Base-by-base conservation (phyloP, 2,329 filamentous ascomycete species). In the Beauveria brongniartii region DNA sequence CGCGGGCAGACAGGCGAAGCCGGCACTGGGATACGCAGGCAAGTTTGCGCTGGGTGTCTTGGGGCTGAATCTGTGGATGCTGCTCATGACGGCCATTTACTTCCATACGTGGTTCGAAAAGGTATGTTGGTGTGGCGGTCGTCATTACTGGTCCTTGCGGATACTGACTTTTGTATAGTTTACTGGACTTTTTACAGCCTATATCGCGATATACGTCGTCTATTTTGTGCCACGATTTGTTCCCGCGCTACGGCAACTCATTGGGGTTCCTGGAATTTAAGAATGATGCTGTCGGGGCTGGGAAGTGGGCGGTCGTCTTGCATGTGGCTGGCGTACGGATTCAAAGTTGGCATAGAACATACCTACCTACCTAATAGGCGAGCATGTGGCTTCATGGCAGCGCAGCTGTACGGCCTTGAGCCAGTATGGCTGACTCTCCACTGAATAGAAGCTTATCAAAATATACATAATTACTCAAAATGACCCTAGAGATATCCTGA, bases 41-140 rank as follows among this genome's bases (percentile, higher is more conserved):
- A 77, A 84, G 79, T 76, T 88, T 65, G 82, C 86, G 64, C 75
- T 81, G 26, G 80, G 70, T 0, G 84, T 97, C 28, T 82, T 89
- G 20, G 86, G 75, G 0, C 69, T 97, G 70, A 91, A 88, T 70
- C 83, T 87, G 78, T 97, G 94, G 91, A 99, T 99, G 94, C 75
- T 99, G 71, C 80, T 97, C 63, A 99, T 99, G 94, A 99, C 94
- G 46, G 92, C 92, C 3, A 92, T 95, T 44, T 99, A 93, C 80
- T 99, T 99, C 70, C 94, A 99, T 74, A 99, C 94, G 0, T 97
- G 93, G 92, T 87, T 95, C 68, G 94, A 99, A 78, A 99, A 97
- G 88, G 88, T 90, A 68, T 69, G 80, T 71, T 71, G 20, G 14
- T n/a, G 5, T 3, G 24, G 5, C 26, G 1, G 6, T 28, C 20